Evolutionary conservation across 345 rosid genomes (phyloP), one percentile per base, ranked within the genome.

Genomic region (Murraya koenigii): DNA sequence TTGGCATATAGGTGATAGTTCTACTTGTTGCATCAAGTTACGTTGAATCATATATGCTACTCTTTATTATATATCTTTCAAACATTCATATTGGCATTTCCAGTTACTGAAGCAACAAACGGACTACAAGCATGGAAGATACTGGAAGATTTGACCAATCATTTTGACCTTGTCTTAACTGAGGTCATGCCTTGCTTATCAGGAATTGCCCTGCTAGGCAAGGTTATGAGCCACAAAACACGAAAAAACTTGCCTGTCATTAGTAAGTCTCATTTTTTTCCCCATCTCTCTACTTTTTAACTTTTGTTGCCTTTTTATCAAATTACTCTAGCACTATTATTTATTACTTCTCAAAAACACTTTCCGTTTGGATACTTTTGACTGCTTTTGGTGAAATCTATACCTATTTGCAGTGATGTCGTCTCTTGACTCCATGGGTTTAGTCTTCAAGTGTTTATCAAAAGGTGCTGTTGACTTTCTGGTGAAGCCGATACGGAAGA

Each of bases 71-170:
- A 11, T 54, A 55, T 49, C 38, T 32, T n/a, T 47, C 3, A 8
- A 20, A 62, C 60, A 60, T 70, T 71, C 54, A 59, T 65, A 20
- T 59, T 73, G 38, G 13, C 22, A 66, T 74, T 77, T 23, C 60
- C 81, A 91, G 95, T 89, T 77, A 72, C 66, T 7, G 85, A 85
- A 56, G 91, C 77, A n/a, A 80, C 87, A 77, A 81, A 88, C 80
- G 93, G 89, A 59, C 17, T 88, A 22, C 91, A 91, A 82, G 95
- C 95, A 25, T 91, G 93, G 93, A 87, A 83, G 79, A 78, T 82
- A 56, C 66, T 89, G 74, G 87, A 83, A 80, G 90, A 89, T 80
- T 60, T 83, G 70, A 79, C 85, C 63, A 84, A 82, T 84, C 89
- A 82, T 52, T 79, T 89, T 69, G 89, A 91, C 76, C 81, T 91